Evolutionary conservation across 192 early-diverging fungal species (phyloP), one percentile per base, ranked within the genome.

Genomic region (Dissophora ornata): DNA sequence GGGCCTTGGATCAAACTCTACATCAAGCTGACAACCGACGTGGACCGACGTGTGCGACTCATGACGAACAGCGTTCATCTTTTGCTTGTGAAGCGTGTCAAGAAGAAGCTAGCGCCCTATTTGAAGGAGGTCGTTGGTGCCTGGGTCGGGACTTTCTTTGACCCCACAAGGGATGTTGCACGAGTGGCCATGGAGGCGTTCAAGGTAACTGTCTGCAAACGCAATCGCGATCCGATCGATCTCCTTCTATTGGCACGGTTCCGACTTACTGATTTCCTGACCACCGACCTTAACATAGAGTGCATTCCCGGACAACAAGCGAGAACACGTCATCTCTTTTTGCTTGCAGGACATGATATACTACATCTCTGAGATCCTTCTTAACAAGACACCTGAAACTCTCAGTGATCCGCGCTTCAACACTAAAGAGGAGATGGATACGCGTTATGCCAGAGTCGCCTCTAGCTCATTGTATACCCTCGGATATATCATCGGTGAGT

Each of bases 61-160:
- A 74, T 81, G 21, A 87, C 91, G 13, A 82, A 84, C n/a, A 69
- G 66, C 44, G 85, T 90, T n/a, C 93, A 98, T 63, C 57, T 83
- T 24, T 69, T 82, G 4, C 60, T 99, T 13, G 88, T 92, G 2
- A 71, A 67, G n/a, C 85, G 88, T 55, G 73, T 84, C 10, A 86
- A 89, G 47, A 95, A 93, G 65, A 84, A 86, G 45, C 66, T 98
- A 41, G 96, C 94, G 16, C 88, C 93, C 0, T 73, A 91, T 46
- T 77, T 99, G 18, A 97, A 94, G 79, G 85, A 87, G 18, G 74
- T 98, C 22, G 85, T 96, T 65, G 93, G 90, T 0, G 80, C 92
- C 3, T 99, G 97, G 97, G 69, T 97, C 21, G 86, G 85, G 2
- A 83, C 88, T 22, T 89, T 83, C 53, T 98, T 94, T 79, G 97